Conservation (phyloP, 805 yeast species). For the Wickerhamiella azymoides region DNA sequence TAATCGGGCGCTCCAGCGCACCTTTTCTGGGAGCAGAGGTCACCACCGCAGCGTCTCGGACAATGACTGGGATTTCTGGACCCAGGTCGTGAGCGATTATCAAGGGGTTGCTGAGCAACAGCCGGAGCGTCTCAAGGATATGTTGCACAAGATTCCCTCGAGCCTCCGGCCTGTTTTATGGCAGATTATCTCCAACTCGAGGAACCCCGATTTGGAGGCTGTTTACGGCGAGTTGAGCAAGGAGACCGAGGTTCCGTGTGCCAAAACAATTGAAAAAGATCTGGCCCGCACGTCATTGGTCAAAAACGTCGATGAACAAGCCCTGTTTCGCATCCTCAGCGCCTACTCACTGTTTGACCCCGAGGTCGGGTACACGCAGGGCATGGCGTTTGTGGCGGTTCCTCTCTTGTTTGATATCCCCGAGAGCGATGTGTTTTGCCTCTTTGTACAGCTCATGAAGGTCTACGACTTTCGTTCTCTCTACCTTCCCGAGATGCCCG, state of each 20-base stretch:
- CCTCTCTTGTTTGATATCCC: conserved; percentile 70
- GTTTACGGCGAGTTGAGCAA: conserved; percentile 37
- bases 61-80: conserved; percentile 57
- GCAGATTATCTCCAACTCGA: conserved; percentile 78
- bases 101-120: conserved; percentile 47
- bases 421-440: conserved; percentile 74
- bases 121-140: conserved; percentile 43
- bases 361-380: conserved; percentile 96
- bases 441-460: conserved; percentile 71
- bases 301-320: conserved; percentile 39
- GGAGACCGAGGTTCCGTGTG: conserved; percentile 45
- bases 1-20: conserved; percentile 32
- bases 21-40: conserved; percentile 19
- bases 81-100: conserved; percentile 64
- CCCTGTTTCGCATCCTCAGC: conserved; percentile 60
- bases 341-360: conserved; percentile 77
- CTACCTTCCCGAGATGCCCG: conserved; percentile 86
- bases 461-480: conserved; percentile 66
- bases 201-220: conserved; percentile 47
- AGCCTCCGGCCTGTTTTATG: conserved; percentile 82
- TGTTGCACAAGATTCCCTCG: conserved; percentile 67
- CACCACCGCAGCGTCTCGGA: conserved; percentile 11
- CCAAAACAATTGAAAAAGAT: conserved; percentile 67
- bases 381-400: conserved; percentile 86
- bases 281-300: conserved; percentile 75